A percentile compares a stretch with the other conserved stretches of the same genome.
Evolutionary conservation across 208 protist species (phyloP).

Genomic region (Trichomonas vaginalis): DNA sequence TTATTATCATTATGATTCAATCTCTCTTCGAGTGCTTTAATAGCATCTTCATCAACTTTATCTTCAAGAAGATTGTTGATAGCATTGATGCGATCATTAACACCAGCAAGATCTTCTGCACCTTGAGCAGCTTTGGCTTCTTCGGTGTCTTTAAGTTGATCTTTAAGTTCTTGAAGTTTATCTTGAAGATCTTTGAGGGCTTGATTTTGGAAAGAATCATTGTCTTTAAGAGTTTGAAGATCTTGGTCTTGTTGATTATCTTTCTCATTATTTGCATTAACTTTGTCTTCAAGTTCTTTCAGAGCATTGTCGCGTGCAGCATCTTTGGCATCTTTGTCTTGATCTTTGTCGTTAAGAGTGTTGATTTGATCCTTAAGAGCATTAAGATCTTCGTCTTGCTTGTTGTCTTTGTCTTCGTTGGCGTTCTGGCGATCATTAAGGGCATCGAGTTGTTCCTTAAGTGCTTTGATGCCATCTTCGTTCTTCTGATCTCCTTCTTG

Average conservation of each 20-base stretch:
- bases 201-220: too few species aligned
- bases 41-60: not conserved
- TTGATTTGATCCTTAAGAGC: not conserved
- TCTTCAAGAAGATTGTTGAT: too few species aligned
- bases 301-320: too few species aligned
- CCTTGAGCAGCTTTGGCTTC: not conserved
- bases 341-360: not conserved
- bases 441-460: not conserved
- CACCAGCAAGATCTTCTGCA: too few species aligned
- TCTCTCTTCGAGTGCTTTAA: not conserved
- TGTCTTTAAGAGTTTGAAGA: not conserved
- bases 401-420: not conserved
- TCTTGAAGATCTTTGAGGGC: not conserved
- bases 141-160: too few species aligned
- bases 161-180: too few species aligned
- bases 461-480: not conserved
- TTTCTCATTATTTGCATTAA: not conserved
- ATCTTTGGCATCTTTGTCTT: too few species aligned
- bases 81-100: not conserved
- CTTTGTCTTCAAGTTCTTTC: not conserved
- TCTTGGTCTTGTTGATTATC: not conserved
- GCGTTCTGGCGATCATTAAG: not conserved
- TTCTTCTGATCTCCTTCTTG: not conserved
- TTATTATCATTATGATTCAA: not conserved
- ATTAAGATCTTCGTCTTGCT: too few species aligned